Evolutionary conservation across 768 basidiomycete genomes (phyloP).

Genomic region (Tricholomella constricta): DNA sequence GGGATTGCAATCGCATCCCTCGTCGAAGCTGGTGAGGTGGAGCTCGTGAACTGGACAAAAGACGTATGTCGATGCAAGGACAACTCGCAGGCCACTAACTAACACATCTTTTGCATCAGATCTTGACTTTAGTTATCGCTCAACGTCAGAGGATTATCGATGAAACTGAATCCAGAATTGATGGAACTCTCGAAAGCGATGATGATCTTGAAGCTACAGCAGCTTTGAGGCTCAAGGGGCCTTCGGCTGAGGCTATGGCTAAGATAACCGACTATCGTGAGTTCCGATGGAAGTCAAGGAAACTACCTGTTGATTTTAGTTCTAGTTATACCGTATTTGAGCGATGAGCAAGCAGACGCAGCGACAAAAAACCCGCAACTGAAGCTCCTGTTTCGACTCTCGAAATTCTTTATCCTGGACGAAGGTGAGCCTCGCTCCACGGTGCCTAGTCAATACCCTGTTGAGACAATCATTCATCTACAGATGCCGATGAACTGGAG

Average conservation of each 20-base stretch:
- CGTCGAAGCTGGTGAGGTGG: constrained; percentile 61
- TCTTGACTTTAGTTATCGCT: constrained; percentile 59
- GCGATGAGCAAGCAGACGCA: constrained; percentile 74
- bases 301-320: not conserved
- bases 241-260: constrained; percentile 67
- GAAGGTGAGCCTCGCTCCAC: constrained; percentile 51
- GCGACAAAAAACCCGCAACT: constrained; percentile 77
- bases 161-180: constrained; percentile 45
- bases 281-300: constrained; percentile 25
- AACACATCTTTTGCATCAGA: constrained; percentile 39
- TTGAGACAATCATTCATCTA: not conserved
- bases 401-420: constrained; percentile 66
- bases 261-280: constrained; percentile 79
- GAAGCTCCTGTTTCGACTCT: constrained; percentile 82
- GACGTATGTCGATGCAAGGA: constrained; percentile 55
- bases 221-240: constrained; percentile 34
- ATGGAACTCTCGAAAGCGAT: constrained; percentile 35
- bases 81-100: not conserved
- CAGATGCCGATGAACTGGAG: constrained; percentile 71
- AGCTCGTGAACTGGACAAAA: constrained; percentile 78
- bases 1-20: constrained; percentile 82
- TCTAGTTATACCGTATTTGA: constrained; percentile 73
- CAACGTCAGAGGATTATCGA: constrained; percentile 62
- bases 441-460: constrained; percentile 5
- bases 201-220: constrained; percentile 19